Evolutionary conservation across 768 basidiomycete genomes (phyloP), one percentile per base, ranked within the genome.

Genomic region (Suillus sp.): DNA sequence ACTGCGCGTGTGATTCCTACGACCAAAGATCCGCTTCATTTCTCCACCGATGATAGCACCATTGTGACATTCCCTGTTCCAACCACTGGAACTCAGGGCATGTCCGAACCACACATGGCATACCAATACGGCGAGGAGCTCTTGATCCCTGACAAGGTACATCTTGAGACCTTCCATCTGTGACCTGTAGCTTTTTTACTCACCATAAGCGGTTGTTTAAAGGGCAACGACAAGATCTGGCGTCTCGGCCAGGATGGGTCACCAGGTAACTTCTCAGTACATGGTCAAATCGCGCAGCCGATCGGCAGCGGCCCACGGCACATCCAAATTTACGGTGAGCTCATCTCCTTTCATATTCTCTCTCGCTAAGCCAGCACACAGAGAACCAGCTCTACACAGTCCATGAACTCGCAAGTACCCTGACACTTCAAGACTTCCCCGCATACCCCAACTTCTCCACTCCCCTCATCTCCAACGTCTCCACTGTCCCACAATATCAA

Each of bases 171-270:
- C n/a, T 45, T 16, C 20, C 34, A 18, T 18, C 20, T 22, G 34
- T 10, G 5, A 25, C 60, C 37, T 54, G 20, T 37, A 4, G 9
- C 30, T 55, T 62, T 42, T 61, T 4, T 18, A 37, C 22, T 30
- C 1, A 35, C 35, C 42, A 8, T n/a, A 8, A 34, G 16, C 57
- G 22, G 11, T 16, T 64, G 5, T 11, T 14, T 9, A 50, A 25
- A 89, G 88, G 89, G 90, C 32, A 83, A 73, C 1, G 89, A 91
- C 74, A 87, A 80, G 63, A 84, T 91, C 61, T 92, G 89, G 88
- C 79, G 90, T 43, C 77, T 91, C 3, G 80, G 77, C 47, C 75
- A 80, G 51, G 72, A 81, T 56, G 76, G 77, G 0, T 65, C 73
- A 8, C 72, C 82, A 0, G 82, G 83, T 0, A 70, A 77, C 3